phyloP scores from a whole-genome alignment of 352 stramenopile species.

The Blastocystis sp. region DNA sequence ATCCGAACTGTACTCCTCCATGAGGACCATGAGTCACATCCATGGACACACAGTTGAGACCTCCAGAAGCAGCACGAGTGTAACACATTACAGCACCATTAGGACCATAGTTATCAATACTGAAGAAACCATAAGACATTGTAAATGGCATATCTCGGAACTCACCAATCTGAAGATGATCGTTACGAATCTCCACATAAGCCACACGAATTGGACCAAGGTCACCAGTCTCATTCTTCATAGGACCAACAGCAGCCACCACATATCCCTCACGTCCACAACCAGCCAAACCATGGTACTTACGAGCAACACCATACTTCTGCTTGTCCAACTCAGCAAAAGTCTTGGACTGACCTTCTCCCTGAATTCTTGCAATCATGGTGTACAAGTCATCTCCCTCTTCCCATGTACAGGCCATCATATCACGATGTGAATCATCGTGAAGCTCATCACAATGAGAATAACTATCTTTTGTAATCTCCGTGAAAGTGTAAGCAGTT shows the following conservation, averaged over 20 bases:
- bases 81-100: constrained; percentile 47
- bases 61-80: constrained; percentile 12
- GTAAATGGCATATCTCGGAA: neutral
- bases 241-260: neutral
- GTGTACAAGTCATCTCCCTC: neutral
- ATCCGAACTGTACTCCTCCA: constrained; percentile 17
- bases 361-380: neutral
- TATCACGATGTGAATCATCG: neutral
- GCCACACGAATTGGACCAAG: neutral
- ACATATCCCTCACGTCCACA: neutral
- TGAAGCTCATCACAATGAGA: neutral
- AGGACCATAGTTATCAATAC: neutral
- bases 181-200: neutral
- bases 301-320: neutral
- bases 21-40: neutral
- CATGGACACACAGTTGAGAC: constrained; percentile 10
- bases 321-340: neutral
- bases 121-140: constrained; percentile 5
- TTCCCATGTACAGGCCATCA: constrained; percentile 13
- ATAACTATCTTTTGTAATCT: neutral
- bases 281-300: constrained; percentile 38
- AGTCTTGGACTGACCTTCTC: neutral
- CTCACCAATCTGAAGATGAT: neutral
- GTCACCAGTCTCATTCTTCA: neutral
- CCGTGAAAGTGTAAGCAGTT: neutral